Conservation (phyloP, 2,329 filamentous ascomycete species). For the Stenocarpella maydis region DNA sequence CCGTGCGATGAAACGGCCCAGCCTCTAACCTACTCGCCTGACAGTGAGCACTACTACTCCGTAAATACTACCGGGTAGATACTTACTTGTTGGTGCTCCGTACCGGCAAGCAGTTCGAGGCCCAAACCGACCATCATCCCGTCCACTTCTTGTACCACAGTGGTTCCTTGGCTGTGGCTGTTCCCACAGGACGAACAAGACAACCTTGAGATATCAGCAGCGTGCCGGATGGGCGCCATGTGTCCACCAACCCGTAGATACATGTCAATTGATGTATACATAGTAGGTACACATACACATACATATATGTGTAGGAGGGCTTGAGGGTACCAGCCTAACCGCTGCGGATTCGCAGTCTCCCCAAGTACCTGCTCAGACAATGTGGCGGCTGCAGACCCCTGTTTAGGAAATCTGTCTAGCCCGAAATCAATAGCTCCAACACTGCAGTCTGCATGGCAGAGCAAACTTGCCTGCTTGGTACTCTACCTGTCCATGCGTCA, state of each 20-base stretch:
- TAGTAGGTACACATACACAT: too few relatives aligned
- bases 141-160: not conserved
- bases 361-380: not conserved
- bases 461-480: too few relatives aligned
- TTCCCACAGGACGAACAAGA: not conserved
- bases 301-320: not conserved
- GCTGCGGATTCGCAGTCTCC: not conserved
- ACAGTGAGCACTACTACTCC: not conserved
- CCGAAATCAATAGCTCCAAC: slow-evolving; percentile 16
- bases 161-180: not conserved
- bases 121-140: too few relatives aligned
- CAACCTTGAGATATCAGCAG: not conserved
- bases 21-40: not conserved
- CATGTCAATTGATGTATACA: too few relatives aligned
- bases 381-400: not conserved
- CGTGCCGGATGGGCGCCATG: not conserved
- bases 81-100: too few relatives aligned
- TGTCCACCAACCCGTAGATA: too few relatives aligned
- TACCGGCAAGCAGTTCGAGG: too few relatives aligned
- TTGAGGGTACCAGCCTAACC: not conserved
- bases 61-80: too few relatives aligned
- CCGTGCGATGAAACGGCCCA: slow-evolving; percentile 19
- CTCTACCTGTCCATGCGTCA: slow-evolving; percentile 1
- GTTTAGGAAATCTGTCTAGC: slow-evolving; percentile 2
- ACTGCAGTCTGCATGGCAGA: too few relatives aligned